These are phyloP conservation scores for Diutina neorugosa DNA, from an alignment of 1,139 yeast genomes.

Conservation along the genomic window DNA sequence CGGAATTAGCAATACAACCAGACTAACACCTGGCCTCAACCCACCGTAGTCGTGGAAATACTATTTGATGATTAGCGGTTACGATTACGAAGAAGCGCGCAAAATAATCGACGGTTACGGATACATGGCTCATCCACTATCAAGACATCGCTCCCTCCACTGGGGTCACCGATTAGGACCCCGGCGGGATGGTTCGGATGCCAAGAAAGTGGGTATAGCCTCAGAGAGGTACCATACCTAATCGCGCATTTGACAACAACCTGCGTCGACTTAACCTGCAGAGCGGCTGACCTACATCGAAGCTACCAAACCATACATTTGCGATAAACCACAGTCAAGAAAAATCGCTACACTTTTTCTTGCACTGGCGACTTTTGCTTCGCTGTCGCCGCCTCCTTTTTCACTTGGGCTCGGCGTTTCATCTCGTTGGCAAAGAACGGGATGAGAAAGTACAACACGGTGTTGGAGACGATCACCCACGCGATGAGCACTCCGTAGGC, in stretches of 20 bases:
- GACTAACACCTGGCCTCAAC: no score
- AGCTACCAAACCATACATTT: not conserved
- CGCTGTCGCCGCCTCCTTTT: not conserved
- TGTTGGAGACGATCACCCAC: constrained; percentile 41
- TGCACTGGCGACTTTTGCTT: not conserved
- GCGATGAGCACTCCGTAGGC: constrained; percentile 44
- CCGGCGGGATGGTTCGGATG: not conserved
- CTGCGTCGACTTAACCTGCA: not conserved
- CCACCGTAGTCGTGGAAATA: no score
- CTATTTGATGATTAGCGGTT: no score
- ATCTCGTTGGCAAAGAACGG: not conserved
- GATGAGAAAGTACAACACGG: not conserved
- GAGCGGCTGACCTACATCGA: not conserved
- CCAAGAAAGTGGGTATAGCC: not conserved
- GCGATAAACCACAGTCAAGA: not conserved
- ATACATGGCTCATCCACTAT: no score
- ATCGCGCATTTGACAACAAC: not conserved
- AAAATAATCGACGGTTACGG: no score
- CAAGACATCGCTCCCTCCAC: no score
- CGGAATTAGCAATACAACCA: no score
- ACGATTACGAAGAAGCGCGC: no score
- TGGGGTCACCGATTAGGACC: no score
- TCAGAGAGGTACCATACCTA: not conserved
- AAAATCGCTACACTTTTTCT: not conserved
- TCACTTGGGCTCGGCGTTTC: not conserved